Evolutionary conservation across 495 filamentous ascomycete genomes (phyloP).

Genomic region (Aspergillus ostianus): DNA sequence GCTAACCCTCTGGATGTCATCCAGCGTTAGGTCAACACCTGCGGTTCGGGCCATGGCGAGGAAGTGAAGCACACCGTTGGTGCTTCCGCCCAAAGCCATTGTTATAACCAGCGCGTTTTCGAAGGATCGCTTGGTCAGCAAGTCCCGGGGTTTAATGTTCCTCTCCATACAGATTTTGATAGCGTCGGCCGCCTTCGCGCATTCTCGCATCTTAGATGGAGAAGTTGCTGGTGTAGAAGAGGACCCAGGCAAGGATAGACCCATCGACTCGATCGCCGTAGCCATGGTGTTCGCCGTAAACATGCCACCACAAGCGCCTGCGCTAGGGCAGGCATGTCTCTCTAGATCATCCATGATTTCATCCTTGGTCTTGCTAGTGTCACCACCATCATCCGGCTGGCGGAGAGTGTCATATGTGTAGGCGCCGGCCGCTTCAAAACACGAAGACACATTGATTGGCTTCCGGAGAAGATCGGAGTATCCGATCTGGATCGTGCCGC

Average conservation of each 20-base stretch:
- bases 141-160: conserved; percentile 79
- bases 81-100: conserved; percentile 87
- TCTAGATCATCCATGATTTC: conserved; percentile 89
- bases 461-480: conserved; percentile 75
- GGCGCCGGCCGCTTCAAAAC: conserved; percentile 91
- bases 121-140: conserved; percentile 81
- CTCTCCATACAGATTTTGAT: conserved; percentile 85
- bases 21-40: conserved; percentile 75
- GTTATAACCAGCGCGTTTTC: conserved; percentile 93
- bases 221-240: conserved; percentile 85
- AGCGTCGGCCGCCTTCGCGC: conserved; percentile 78
- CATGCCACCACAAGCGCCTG: conserved; percentile 94
- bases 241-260: conserved; percentile 82
- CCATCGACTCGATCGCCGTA: conserved; percentile 94
- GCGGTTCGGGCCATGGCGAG: conserved; percentile 93
- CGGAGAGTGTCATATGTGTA: conserved; percentile 69
- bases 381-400: conserved; percentile 55
- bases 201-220: conserved; percentile 90
- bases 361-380: conserved; percentile 60
- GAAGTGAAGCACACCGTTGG: conserved; percentile 92
- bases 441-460: conserved; percentile 84
- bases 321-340: conserved; percentile 80
- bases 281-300: conserved; percentile 99
- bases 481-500: conserved; percentile 85
- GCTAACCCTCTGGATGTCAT: conserved; percentile 85